Conservation (phyloP, 1,284 basidiomycete species). For the Boletus albobrunnescens region DNA sequence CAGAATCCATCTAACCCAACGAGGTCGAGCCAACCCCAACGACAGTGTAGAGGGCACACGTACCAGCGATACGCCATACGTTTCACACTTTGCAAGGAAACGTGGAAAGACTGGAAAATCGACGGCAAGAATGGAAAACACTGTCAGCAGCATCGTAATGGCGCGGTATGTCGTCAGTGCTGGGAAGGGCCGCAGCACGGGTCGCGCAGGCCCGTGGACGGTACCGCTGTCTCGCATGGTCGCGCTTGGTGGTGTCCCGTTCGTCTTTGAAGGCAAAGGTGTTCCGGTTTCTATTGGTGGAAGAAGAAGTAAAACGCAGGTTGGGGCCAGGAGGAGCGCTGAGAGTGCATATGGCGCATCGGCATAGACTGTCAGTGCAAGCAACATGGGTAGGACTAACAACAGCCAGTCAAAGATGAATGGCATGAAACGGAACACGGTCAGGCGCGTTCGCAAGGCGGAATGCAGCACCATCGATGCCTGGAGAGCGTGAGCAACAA, state of each 20-base stretch:
- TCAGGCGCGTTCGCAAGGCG: slow-evolving; percentile 47
- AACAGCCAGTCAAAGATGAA: slow-evolving; percentile 60
- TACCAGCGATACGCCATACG: slow-evolving; percentile 89
- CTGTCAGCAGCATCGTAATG: slow-evolving; percentile 94
- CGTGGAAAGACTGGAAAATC: slow-evolving; percentile 94
- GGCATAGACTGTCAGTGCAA: slow-evolving; percentile 77
- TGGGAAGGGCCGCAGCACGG: slow-evolving; percentile 45
- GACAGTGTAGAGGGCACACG: slow-evolving; percentile 27
- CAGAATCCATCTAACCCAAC: slow-evolving; percentile 84
- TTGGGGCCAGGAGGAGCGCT: slow-evolving; percentile 45
- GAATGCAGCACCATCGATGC: slow-evolving; percentile 70
- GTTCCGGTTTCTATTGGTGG: slow-evolving; percentile 44
- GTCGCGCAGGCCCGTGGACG: slow-evolving; percentile 5
- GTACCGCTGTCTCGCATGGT: slow-evolving; percentile 17
- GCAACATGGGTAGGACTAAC: slow-evolving; percentile 71
- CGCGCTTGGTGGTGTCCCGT: slow-evolving; percentile 13
- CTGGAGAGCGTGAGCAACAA: slow-evolving; percentile 39
- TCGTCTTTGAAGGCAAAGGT: slow-evolving; percentile 47
- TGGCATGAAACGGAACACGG: slow-evolving; percentile 34
- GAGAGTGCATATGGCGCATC: slow-evolving; percentile 53
- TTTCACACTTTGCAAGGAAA: slow-evolving; percentile 87
- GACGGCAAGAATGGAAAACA: slow-evolving; percentile 90
- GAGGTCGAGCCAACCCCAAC: slow-evolving; percentile 5
- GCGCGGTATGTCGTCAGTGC: slow-evolving; percentile 88
- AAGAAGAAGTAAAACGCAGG: slow-evolving; percentile 41